Conservation (phyloP, 164 flowering plant genomes). For the Stephania yunnanensis region DNA sequence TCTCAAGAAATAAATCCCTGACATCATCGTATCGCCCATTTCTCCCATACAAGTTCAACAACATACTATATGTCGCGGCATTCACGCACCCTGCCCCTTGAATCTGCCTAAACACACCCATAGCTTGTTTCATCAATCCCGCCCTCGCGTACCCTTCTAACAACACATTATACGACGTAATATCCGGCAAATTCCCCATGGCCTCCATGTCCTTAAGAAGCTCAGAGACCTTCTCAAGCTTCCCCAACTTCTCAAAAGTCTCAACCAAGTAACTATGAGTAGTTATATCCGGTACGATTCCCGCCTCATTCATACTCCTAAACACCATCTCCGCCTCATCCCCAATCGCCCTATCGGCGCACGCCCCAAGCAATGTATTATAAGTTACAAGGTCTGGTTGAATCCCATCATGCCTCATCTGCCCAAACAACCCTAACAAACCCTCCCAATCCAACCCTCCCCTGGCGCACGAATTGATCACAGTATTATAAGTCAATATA, state of each 20-base stretch:
- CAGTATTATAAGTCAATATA: slow-evolving; percentile 80
- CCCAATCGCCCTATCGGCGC: slow-evolving; percentile 62
- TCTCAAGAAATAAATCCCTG: slow-evolving; percentile 82
- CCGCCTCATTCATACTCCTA: slow-evolving; percentile 88
- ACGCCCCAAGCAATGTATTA: slow-evolving; percentile 78
- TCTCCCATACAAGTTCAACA: slow-evolving; percentile 79
- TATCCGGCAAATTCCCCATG: slow-evolving; percentile 68
- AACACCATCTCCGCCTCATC: slow-evolving; percentile 96
- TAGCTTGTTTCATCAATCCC: slow-evolving; percentile 67
- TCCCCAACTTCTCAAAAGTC: slow-evolving; percentile 62
- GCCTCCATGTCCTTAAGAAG: slow-evolving; percentile 76
- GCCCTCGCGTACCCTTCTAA: slow-evolving; percentile 65
- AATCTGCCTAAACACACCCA: slow-evolving; percentile 88
- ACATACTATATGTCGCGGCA: slow-evolving; percentile 75
- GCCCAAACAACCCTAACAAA: slow-evolving; percentile 81
- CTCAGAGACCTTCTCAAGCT: slow-evolving; percentile 64
- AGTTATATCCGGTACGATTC: slow-evolving; percentile 72
- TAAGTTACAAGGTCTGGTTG: slow-evolving; percentile 88
- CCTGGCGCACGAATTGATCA: slow-evolving; percentile 75
- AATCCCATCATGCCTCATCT: slow-evolving; percentile 88
- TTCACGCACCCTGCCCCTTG: slow-evolving; percentile 71
- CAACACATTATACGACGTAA: slow-evolving; percentile 72
- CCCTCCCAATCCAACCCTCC: slow-evolving; percentile 97
- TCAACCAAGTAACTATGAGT: slow-evolving; percentile 76
- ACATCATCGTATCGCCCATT: slow-evolving; percentile 81